Percentiles rank a stretch among this genome's conserved stretches.
phyloP scores from a whole-genome alignment of 176 grass and related monocot genomes.

The Luzula sylvatica region DNA sequence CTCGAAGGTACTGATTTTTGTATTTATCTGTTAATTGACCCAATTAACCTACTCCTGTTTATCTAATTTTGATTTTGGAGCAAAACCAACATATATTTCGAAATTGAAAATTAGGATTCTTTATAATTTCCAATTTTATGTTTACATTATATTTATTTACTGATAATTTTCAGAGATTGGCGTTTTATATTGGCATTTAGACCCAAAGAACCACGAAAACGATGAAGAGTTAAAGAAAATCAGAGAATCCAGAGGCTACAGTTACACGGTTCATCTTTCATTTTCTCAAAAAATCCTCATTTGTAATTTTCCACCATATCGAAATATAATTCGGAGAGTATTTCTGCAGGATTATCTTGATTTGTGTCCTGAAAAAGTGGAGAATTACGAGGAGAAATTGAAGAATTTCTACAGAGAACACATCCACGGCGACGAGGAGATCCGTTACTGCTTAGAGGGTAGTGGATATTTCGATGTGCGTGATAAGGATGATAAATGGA shows the following conservation, averaged over 20 bases:
- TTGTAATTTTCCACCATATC: background rate
- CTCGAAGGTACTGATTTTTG: slow-evolving; percentile 39
- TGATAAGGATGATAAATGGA: slow-evolving; percentile 70
- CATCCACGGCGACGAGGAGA: slow-evolving; percentile 87
- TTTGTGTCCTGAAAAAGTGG: slow-evolving; percentile 67
- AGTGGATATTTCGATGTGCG: slow-evolving; percentile 78
- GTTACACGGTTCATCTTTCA: slow-evolving; percentile 47
- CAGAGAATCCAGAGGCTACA: slow-evolving; percentile 70
- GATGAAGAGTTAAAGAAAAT: slow-evolving; percentile 64
- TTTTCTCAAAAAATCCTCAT: background rate
- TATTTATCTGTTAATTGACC: background rate
- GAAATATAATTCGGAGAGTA: background rate
- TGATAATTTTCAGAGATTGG: slow-evolving; percentile 58
- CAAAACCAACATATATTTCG: too few relatives aligned
- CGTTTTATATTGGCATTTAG: slow-evolving; percentile 66
- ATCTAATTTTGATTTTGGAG: too few relatives aligned
- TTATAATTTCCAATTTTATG: too few relatives aligned
- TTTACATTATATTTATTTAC: background rate
- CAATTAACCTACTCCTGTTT: too few relatives aligned
- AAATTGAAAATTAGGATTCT: background rate
- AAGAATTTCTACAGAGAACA: slow-evolving; percentile 81
- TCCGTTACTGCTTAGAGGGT: slow-evolving; percentile 83
- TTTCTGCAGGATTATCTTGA: slow-evolving; percentile 60
- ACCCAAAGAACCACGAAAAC: slow-evolving; percentile 62
- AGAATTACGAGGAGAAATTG: slow-evolving; percentile 86